Evolutionary conservation across 371 early-diverging fungal species (phyloP), one percentile per base, ranked within the genome.

Genomic region (Chytridium lagenaria): DNA sequence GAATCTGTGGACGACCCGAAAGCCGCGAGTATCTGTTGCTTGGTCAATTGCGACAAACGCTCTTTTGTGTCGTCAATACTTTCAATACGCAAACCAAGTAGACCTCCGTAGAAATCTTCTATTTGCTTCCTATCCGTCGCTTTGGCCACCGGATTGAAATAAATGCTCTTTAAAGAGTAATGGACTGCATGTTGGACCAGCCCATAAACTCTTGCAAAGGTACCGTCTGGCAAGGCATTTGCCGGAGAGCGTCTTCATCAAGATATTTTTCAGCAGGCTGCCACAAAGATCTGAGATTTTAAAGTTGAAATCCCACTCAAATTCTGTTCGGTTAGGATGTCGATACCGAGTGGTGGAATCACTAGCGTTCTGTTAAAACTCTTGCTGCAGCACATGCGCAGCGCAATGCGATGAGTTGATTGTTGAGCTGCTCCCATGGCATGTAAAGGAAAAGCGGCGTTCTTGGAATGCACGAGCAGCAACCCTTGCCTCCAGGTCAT

Each of bases 391-490:
- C 80, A 51, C 80, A 80, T 1, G 79, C 77, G 31, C 73, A 75
- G 36, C 72, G 78, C 7, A 80, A 52, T 2, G 77, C 80, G 16
- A 74, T 74, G 16, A 80, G 67, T 59, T 80, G 80, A 71, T 80
- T 80, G 73, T 80, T 80, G 50, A 80, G 69, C 72, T 80, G 80
- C 39, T 80, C 80, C 80, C 80, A 80, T 12, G 80, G 80, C 74
- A 75, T 69, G 63, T 61, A 78, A 39, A 76, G 28, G 5, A 78
- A 50, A 67, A 80, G n/a, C 52, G 40, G 7, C 23, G 7, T 22
- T 61, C 61, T 26, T 52, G 5, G 55, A 52, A 52, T n/a, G n/a
- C 44, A 19, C 12, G 19, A 44, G 44, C 7, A 12, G 19, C n/a
- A n/a, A n/a, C n/a, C n/a, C n/a, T n/a, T n/a, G n/a, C n/a, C n/a